Base-by-base conservation (phyloP, 129 eudicot species). In the Gnaphalium uliginosum region DNA sequence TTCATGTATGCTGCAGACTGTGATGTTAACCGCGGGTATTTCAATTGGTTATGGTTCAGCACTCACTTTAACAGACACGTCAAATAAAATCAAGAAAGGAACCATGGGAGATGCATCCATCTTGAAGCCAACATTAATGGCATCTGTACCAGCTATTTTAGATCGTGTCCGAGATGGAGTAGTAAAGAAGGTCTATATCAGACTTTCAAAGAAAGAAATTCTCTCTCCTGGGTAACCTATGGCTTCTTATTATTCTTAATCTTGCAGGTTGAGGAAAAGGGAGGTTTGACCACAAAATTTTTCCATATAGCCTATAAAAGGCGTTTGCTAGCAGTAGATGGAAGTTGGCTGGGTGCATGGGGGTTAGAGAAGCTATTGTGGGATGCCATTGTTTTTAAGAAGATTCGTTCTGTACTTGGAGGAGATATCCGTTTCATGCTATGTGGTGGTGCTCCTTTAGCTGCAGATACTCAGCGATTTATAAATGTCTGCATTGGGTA, bases 91-190 rank as follows among this genome's bases (percentile, higher is more conserved):
- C n/a, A 87, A 85, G 60, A 94, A 94, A 79, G 98, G 98, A 80
- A 90, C 97, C 66, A 79, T 78, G 80, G 98, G 98, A 70, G 98
- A 94, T 81, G 93, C 91, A 73, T 78, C 98, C 19, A 89, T 30
- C 6, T 78, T 94, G 54, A 89, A 85, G 69, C 98, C 98, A 69
- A 94, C 98, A 27, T 80, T 90, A 66, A 84, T 94, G 97, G 87
- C 98, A 81, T 86, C 97, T 8, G 98, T 90, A 79, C 98, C 98
- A 30, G 98, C 98, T 71, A 94, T 94, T 68, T 72, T 94, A 51
- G 98, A 94, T 60, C 97, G 98, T 75, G 97, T 94, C 15, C 88
- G 97, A 46, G 98, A 94, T 75, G 98, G 97, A 79, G 98, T 90
- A 7, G 50, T 89, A 60, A 90, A 84, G 81, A 88, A 90, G 96